Evolutionary conservation across 139 green algal species (phyloP).

Genomic region (Nannochloris sp.): DNA sequence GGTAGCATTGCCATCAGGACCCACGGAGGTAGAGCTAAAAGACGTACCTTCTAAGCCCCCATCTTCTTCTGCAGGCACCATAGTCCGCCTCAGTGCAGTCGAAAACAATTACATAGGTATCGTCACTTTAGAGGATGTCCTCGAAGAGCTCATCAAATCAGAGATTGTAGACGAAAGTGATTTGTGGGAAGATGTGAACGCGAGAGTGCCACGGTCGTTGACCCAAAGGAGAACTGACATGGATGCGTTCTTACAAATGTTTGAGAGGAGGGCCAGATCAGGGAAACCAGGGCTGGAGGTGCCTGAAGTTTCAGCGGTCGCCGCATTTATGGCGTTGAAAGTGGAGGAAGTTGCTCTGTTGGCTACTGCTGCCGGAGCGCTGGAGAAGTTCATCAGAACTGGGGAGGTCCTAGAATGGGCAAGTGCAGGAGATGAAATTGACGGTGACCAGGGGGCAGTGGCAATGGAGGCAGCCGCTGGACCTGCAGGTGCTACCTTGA

Average conservation of each 20-base stretch:
- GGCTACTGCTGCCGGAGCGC: neutral
- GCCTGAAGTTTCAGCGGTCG: constrained; percentile 42
- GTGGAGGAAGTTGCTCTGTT: neutral
- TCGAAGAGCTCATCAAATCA: constrained; percentile 41
- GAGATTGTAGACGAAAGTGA: constrained; percentile 64
- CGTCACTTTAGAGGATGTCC: constrained; percentile 62
- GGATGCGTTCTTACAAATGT: constrained; percentile 32
- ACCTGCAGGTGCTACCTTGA: neutral
- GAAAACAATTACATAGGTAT: constrained; percentile 30
- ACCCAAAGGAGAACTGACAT: constrained; percentile 18
- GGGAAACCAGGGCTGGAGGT: constrained; percentile 10
- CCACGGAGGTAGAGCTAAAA: no score
- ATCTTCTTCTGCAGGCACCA: no score
- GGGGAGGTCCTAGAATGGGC: neutral
- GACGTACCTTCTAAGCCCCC: no score
- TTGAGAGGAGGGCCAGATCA: constrained; percentile 38
- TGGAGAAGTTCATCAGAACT: neutral
- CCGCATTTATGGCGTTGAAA: constrained; percentile 31
- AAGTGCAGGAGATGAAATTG: neutral
- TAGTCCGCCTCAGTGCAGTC: neutral
- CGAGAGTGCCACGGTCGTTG: constrained; percentile 5
- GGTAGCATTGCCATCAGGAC: no score
- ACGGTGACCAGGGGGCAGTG: no score
- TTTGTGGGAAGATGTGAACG: constrained; percentile 3
- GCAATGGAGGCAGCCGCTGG: neutral